Evolutionary conservation across 352 stramenopile genomes (phyloP).

Genomic region (Pythium grandisporangium): DNA sequence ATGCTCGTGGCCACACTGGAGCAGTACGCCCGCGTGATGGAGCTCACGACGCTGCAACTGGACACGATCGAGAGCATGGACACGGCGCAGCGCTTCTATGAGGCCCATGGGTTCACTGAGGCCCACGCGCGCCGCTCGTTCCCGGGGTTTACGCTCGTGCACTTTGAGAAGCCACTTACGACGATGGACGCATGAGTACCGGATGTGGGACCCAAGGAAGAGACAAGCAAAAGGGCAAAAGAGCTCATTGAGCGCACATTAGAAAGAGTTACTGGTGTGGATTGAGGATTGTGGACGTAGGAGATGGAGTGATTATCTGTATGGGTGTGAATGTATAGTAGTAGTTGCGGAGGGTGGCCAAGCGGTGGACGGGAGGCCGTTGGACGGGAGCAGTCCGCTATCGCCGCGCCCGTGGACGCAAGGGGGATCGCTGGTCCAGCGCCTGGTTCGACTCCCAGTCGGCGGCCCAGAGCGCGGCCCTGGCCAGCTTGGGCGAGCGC

Average conservation of each 20-base stretch:
- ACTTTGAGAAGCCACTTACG: conserved; percentile 19
- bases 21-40: conserved; percentile 15
- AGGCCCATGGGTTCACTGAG: conserved; percentile 26
- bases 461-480: conserved; percentile 12
- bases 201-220: no score
- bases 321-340: no score
- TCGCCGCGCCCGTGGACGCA: no score
- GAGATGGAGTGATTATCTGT: no score
- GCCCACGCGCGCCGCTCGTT: conserved; percentile 11
- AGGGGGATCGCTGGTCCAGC: conserved; percentile 4
- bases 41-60: conserved; percentile 27
- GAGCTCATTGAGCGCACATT: background rate
- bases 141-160: conserved; percentile 42
- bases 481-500: conserved; percentile 13
- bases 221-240: no score
- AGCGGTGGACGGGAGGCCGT: no score
- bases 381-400: no score
- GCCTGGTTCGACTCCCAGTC: conserved; percentile 2
- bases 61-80: conserved; percentile 63
- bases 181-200: no score
- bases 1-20: conserved; percentile 35
- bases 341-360: no score
- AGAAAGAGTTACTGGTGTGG: background rate
- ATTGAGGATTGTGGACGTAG: no score
- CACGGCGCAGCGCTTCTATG: conserved; percentile 43